These are phyloP conservation scores for Penicillium bovifimosum DNA, from an alignment of 495 filamentous ascomycete species.

Conservation along the genomic window DNA sequence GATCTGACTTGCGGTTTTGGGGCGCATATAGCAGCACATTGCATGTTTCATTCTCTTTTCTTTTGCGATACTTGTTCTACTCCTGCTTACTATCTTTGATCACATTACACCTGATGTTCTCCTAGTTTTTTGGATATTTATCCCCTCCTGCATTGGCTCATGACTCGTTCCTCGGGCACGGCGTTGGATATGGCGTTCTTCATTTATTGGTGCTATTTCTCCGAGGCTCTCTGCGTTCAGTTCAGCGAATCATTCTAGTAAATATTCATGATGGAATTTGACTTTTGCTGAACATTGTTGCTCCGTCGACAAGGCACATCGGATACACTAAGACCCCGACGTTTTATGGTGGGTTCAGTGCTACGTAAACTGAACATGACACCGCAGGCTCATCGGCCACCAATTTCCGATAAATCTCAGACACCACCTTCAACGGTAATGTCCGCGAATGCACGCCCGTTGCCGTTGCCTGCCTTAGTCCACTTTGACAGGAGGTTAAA, in stretches of 20 bases:
- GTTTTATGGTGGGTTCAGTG: background rate
- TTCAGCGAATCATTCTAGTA: background rate
- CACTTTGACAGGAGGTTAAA: background rate
- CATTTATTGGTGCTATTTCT: slow-evolving; percentile 1
- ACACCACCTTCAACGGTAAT: background rate
- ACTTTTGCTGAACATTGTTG: background rate
- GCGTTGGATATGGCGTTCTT: slow-evolving; percentile 19
- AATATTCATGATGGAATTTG: background rate
- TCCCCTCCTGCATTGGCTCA: slow-evolving; percentile 18
- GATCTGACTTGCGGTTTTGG: background rate
- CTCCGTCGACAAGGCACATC: background rate
- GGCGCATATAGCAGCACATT: background rate
- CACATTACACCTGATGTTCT: background rate
- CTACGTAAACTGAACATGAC: too few relatives aligned
- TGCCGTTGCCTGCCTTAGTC: background rate
- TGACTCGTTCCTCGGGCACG: slow-evolving; percentile 13
- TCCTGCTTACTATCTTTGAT: background rate
- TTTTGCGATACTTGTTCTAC: background rate
- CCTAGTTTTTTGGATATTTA: background rate
- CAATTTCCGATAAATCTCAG: too few relatives aligned
- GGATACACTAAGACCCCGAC: background rate
- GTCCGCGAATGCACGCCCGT: slow-evolving; percentile 13
- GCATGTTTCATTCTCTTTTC: background rate
- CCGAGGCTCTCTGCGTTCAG: background rate
- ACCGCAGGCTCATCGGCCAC: too few relatives aligned